Evolutionary conservation across 2,329 filamentous ascomycete species (phyloP).

Genomic region (Cladophialophora chaetospira): DNA sequence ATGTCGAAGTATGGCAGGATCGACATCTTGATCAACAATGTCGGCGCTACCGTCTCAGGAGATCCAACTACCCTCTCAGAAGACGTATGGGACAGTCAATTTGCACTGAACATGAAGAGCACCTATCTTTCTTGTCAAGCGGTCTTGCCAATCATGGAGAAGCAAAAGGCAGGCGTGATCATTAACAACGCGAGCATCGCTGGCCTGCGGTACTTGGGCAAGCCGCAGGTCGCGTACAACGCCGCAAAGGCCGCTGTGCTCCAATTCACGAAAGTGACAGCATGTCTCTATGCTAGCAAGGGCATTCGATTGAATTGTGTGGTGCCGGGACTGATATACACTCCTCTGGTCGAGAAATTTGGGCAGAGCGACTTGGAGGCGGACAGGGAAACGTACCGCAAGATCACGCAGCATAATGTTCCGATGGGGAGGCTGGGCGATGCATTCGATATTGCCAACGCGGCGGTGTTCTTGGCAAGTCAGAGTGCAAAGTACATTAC

Average conservation of each 20-base stretch:
- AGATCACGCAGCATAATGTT: background rate
- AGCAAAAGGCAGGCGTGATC: background rate
- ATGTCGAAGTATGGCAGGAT: constrained; percentile 57
- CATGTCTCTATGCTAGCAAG: background rate
- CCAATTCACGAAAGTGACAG: background rate
- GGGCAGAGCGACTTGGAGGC: too few species aligned
- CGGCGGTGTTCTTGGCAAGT: background rate
- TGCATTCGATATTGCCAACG: background rate
- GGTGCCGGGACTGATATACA: constrained; percentile 60
- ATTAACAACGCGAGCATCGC: background rate
- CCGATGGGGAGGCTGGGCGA: background rate
- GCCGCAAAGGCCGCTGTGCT: background rate
- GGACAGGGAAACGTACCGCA: background rate
- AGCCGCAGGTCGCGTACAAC: background rate
- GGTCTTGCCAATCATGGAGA: constrained; percentile 1
- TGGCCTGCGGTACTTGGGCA: background rate
- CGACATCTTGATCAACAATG: constrained; percentile 60
- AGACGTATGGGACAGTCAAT: constrained; percentile 54
- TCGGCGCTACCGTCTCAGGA: constrained; percentile 58
- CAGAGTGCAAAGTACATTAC: background rate
- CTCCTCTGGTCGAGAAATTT: too few species aligned
- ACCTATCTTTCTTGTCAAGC: background rate
- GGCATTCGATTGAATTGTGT: constrained; percentile 56
- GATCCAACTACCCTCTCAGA: constrained; percentile 53
- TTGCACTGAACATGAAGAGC: constrained; percentile 33